Conservation (phyloP, 257 asterid species). For the Salvia splendens region DNA sequence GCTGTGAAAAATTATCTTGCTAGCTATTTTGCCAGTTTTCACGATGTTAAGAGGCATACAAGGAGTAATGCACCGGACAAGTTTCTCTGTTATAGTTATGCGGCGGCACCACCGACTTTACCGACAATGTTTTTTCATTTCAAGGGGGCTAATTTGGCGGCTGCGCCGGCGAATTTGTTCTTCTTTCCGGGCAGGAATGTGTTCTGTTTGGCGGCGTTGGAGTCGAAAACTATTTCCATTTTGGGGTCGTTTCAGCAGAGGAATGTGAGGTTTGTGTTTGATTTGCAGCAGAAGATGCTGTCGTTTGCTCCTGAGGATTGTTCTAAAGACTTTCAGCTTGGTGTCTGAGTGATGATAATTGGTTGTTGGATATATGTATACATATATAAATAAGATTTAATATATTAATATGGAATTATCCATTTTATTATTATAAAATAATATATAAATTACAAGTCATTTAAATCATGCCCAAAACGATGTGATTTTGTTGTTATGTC, state of each 20-base stretch:
- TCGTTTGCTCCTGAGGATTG: slow-evolving; percentile 8
- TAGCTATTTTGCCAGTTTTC: neutral
- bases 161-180: neutral
- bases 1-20: neutral
- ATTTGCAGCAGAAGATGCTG: neutral
- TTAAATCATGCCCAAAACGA: no score
- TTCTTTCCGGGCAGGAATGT: neutral
- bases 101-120: neutral
- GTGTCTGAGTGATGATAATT: no score
- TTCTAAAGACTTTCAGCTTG: neutral
- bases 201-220: slow-evolving; percentile 2
- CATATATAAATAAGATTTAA: no score
- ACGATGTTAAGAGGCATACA: neutral
- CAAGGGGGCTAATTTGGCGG: neutral
- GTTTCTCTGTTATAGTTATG: neutral
- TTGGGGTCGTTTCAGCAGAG: slow-evolving; percentile 22
- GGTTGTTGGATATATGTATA: no score
- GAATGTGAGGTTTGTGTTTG: slow-evolving; percentile 15
- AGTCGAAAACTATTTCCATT: neutral
- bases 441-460: no score
- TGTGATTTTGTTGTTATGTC: no score
- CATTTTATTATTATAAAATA: no score
- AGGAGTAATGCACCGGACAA: neutral
- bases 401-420: no score
- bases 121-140: slow-evolving; percentile 20